A percentile compares a stretch with the other conserved stretches of the same genome.
phyloP scores from a whole-genome alignment of 768 basidiomycete species.

The Boletellus ananas region DNA sequence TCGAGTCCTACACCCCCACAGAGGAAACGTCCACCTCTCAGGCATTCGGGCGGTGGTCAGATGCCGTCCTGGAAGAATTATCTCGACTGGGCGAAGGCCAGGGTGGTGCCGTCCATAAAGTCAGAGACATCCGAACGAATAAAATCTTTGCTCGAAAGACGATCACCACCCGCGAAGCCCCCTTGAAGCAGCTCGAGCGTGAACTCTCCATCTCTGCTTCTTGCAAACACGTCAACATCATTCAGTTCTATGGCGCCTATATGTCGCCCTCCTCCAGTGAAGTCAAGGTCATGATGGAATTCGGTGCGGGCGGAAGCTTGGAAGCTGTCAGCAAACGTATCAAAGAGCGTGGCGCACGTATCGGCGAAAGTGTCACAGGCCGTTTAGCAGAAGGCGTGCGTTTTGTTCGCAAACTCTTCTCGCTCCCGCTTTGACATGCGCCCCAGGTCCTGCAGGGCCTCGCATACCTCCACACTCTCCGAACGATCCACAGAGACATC shows the following conservation, averaged over 20 bases:
- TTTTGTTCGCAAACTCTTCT: conserved; percentile 12
- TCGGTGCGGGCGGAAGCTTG: conserved; percentile 80
- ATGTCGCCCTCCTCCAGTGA: conserved; percentile 84
- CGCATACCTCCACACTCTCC: conserved; percentile 83
- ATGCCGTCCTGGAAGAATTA: conserved; percentile 72
- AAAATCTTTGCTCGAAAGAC: conserved; percentile 92
- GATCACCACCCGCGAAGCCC: conserved; percentile 86
- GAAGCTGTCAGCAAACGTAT: conserved; percentile 86
- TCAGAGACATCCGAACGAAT: conserved; percentile 75
- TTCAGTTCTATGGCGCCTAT: conserved; percentile 89
- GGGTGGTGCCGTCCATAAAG: conserved; percentile 94
- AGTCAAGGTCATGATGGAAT: conserved; percentile 95
- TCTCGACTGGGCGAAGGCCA: conserved; percentile 88
- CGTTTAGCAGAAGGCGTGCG: conserved; percentile 89
- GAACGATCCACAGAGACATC: conserved; percentile 94
- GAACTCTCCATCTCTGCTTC: conserved; percentile 88
- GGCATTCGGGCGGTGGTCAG: conserved; percentile 48
- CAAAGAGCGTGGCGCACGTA: conserved; percentile 70
- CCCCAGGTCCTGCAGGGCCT: conserved; percentile 84
- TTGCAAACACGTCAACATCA: conserved; percentile 83
- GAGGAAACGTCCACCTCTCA: conserved; percentile 33
- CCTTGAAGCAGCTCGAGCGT: conserved; percentile 86
- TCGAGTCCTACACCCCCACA: conserved; percentile 33
- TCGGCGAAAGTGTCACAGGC: conserved; percentile 86
- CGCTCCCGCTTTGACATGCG: conserved; percentile 6